A percentile compares a stretch with the other conserved stretches of the same genome.
phyloP scores from a whole-genome alignment of 495 filamentous ascomycete species.

The Tricharina praecox region DNA sequence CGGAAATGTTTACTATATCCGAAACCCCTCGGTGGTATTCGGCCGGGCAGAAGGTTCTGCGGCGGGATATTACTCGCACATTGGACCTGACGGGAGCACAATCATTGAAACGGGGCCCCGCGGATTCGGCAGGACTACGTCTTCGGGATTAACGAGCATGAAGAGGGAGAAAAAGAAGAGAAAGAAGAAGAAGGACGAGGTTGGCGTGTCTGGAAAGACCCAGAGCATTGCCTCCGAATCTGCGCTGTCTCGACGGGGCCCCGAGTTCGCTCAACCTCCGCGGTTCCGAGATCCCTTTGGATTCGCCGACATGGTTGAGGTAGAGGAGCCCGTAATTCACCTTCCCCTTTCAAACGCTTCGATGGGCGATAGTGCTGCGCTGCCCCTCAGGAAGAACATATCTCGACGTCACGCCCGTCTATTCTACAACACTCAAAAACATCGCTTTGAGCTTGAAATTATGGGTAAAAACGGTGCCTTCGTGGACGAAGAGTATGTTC shows the following conservation, averaged over 20 bases:
- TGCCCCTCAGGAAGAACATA: conserved; percentile 41
- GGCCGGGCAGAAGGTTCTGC: conserved; percentile 20
- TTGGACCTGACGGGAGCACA: conserved; percentile 23
- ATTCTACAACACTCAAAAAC: conserved; percentile 54
- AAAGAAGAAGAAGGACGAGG: conserved; percentile 21
- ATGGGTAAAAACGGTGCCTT: conserved; percentile 77
- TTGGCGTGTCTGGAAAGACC: background rate
- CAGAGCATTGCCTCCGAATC: conserved; percentile 10
- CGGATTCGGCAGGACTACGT: conserved; percentile 18
- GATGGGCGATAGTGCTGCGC: conserved; percentile 3
- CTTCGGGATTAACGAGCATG: conserved; percentile 18
- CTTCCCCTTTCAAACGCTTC: conserved; percentile 11
- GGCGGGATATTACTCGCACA: conserved; percentile 12
- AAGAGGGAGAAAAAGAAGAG: conserved; percentile 21
- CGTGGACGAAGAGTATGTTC: conserved; percentile 47
- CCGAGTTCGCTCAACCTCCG: background rate
- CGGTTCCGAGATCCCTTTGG: conserved; percentile 13
- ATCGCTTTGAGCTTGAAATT: conserved; percentile 62
- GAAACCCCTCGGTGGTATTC: conserved; percentile 20
- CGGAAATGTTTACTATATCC: conserved; percentile 26
- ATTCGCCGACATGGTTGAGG: conserved; percentile 1
- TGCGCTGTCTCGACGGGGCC: background rate
- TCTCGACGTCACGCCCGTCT: conserved; percentile 77
- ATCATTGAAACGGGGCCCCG: conserved; percentile 14
- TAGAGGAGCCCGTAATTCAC: conserved; percentile 22